Evolutionary conservation across 1,139 yeast species (phyloP).

Genomic region (Nakaseomyces glabratus): DNA sequence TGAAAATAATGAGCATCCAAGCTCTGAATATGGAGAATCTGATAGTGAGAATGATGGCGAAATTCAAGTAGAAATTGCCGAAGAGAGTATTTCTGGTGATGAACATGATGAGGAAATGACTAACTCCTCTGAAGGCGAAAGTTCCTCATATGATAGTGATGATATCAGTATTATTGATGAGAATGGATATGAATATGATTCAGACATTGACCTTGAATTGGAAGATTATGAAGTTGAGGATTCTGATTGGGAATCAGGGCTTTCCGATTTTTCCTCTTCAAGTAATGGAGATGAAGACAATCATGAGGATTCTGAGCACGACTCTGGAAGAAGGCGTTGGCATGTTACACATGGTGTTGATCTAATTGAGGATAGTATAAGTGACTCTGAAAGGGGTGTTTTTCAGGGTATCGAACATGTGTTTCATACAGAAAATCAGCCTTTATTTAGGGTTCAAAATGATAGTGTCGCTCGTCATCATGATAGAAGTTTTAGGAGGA

Average conservation of each 20-base stretch:
- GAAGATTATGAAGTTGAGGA: slow-evolving; percentile 33
- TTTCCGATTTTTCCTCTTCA: slow-evolving; percentile 27
- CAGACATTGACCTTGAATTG: slow-evolving; percentile 28
- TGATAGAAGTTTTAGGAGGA: slow-evolving; percentile 13
- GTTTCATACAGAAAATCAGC: slow-evolving; percentile 24
- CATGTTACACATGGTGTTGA: slow-evolving; percentile 27
- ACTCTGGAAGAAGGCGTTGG: slow-evolving; percentile 25
- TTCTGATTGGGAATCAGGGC: slow-evolving; percentile 32
- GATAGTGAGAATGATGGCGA: slow-evolving; percentile 6
- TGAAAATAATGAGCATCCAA: slow-evolving; percentile 20
- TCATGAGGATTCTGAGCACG: slow-evolving; percentile 15
- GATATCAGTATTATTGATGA: slow-evolving; percentile 31
- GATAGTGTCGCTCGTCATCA: slow-evolving; percentile 18
- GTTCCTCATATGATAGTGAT: slow-evolving; percentile 31
- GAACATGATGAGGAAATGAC: slow-evolving; percentile 16
- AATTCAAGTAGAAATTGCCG: slow-evolving; percentile 6
- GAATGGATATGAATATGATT: slow-evolving; percentile 32
- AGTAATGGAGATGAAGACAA: slow-evolving; percentile 25
- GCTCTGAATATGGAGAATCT: slow-evolving; percentile 6
- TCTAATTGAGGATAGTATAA: slow-evolving; percentile 23
- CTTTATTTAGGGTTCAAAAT: slow-evolving; percentile 25
- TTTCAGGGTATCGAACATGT: slow-evolving; percentile 31
- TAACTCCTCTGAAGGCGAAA: not conserved
- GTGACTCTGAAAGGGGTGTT: slow-evolving; percentile 27
- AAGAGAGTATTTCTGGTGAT: slow-evolving; percentile 16